Conservation (phyloP, 768 basidiomycete species). For the Suillus weaverae region DNA sequence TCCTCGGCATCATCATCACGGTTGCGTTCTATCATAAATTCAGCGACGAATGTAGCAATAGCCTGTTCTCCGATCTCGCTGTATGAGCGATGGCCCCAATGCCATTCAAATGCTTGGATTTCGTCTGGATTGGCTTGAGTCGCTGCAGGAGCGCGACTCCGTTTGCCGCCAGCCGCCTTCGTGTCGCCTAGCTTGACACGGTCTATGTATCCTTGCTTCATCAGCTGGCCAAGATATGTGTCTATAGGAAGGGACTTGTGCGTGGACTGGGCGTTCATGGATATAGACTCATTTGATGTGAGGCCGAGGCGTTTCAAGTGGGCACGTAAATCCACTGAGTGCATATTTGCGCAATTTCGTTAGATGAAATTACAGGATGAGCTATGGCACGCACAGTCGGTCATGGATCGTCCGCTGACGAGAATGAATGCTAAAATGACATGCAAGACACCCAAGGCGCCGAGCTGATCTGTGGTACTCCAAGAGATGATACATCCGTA, state of each 20-base stretch:
- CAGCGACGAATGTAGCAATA: constrained; percentile 72
- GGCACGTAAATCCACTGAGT: constrained; percentile 67
- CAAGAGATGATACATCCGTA: constrained; percentile 76
- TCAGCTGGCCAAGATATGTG: constrained; percentile 59
- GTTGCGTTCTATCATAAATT: constrained; percentile 65
- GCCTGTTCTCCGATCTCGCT: constrained; percentile 81
- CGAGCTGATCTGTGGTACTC: constrained; percentile 67
- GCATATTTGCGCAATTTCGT: background rate
- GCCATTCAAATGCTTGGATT: constrained; percentile 61
- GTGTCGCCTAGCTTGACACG: constrained; percentile 53
- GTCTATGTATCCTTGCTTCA: constrained; percentile 80
- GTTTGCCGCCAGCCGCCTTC: constrained; percentile 47
- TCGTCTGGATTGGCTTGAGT: constrained; percentile 36
- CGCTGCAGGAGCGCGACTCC: constrained; percentile 49
- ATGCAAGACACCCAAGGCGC: constrained; percentile 71
- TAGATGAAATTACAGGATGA: background rate
- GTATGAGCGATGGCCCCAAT: constrained; percentile 81
- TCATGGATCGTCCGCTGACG: constrained; percentile 72
- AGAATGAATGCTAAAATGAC: constrained; percentile 82
- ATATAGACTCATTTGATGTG: constrained; percentile 45
- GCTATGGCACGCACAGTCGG: constrained; percentile 56
- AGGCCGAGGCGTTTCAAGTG: constrained; percentile 73
- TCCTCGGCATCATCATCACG: constrained; percentile 32
- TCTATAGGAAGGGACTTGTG: constrained; percentile 59
- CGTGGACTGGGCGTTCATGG: constrained; percentile 51